These are phyloP conservation scores for Linnemannia hyalina DNA, from an alignment of 192 early-diverging fungal species.

Conservation along the genomic window DNA sequence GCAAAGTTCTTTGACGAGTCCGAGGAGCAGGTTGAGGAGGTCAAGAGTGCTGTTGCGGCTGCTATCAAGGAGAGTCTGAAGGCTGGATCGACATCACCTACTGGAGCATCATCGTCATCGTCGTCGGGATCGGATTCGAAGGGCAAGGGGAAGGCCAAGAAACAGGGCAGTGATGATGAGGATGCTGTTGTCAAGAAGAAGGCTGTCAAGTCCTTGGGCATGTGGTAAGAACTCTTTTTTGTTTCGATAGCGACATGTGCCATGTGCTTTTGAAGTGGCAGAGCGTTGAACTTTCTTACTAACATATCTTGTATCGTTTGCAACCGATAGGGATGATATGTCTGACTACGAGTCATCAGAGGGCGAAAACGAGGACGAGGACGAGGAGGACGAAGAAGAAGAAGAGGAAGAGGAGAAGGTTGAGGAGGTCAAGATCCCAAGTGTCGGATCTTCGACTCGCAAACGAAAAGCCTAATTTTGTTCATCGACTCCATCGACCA, in stretches of 20 bases:
- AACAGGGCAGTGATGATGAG: neutral
- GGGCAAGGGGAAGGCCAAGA: slow-evolving; percentile 47
- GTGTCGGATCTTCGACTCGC: slow-evolving; percentile 25
- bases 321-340: slow-evolving; percentile 45
- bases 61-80: slow-evolving; percentile 57
- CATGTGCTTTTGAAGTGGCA: neutral
- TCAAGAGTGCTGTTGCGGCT: slow-evolving; percentile 67
- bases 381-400: slow-evolving; percentile 36
- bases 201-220: slow-evolving; percentile 36
- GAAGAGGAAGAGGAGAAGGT: slow-evolving; percentile 26
- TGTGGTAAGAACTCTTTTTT: slow-evolving; percentile 33
- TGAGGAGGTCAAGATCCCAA: slow-evolving; percentile 28
- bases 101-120: neutral
- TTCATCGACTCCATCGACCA: neutral
- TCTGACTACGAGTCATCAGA: slow-evolving; percentile 54
- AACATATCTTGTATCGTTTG: neutral
- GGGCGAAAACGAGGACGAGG: slow-evolving; percentile 37
- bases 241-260: neutral
- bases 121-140: slow-evolving; percentile 17
- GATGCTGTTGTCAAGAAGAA: slow-evolving; percentile 23
- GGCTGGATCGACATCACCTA: slow-evolving; percentile 4
- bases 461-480: neutral
- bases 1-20: slow-evolving; percentile 75
- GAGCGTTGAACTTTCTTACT: neutral
- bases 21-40: slow-evolving; percentile 75